These are phyloP conservation scores for Paramyrothecium roridum DNA, from an alignment of 2,329 filamentous ascomycete genomes.

Conservation along the genomic window DNA sequence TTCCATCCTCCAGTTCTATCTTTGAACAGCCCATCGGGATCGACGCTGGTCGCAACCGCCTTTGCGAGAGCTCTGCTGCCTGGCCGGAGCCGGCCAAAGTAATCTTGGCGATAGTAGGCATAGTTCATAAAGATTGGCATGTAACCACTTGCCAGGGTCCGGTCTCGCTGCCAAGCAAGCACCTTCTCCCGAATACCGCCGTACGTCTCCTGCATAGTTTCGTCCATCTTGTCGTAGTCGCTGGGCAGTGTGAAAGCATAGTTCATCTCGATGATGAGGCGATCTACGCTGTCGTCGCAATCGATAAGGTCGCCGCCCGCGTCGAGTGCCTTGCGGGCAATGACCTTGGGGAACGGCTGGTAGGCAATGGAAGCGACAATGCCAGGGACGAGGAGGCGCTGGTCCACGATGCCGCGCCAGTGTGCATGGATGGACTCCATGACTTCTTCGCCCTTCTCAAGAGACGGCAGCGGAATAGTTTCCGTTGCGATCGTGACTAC, in stretches of 20 bases:
- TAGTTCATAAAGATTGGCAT: constrained; percentile 43
- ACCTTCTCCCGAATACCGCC: constrained; percentile 1
- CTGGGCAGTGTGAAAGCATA: constrained; percentile 30
- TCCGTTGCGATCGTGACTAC: constrained; percentile 34
- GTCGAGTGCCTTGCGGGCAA: constrained; percentile 24
- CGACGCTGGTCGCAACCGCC: constrained; percentile 28
- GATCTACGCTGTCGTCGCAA: constrained; percentile 32
- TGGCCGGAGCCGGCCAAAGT: constrained; percentile 34
- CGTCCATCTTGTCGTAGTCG: constrained; percentile 19
- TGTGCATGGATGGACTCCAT: constrained; percentile 21
- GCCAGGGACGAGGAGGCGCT: constrained; percentile 3
- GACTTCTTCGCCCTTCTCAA: constrained; percentile 19
- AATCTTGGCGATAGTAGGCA: constrained; percentile 37
- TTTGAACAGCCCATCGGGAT: constrained; percentile 33
- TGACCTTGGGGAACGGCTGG: constrained; percentile 33
- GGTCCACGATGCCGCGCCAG: constrained; percentile 20
- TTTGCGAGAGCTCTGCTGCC: constrained; percentile 29
- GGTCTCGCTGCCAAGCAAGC: constrained; percentile 22
- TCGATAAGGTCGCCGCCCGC: constrained; percentile 36
- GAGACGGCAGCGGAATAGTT: constrained; percentile 28
- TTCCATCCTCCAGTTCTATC: constrained; percentile 39
- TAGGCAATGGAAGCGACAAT: constrained; percentile 29
- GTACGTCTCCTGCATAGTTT: constrained; percentile 5
- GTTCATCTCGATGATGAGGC: constrained; percentile 40
- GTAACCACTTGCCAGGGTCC: constrained; percentile 29